Evolutionary conservation across 1,284 basidiomycete genomes (phyloP), one percentile per base, ranked within the genome.

Genomic region (Leucoagaricus sp.): DNA sequence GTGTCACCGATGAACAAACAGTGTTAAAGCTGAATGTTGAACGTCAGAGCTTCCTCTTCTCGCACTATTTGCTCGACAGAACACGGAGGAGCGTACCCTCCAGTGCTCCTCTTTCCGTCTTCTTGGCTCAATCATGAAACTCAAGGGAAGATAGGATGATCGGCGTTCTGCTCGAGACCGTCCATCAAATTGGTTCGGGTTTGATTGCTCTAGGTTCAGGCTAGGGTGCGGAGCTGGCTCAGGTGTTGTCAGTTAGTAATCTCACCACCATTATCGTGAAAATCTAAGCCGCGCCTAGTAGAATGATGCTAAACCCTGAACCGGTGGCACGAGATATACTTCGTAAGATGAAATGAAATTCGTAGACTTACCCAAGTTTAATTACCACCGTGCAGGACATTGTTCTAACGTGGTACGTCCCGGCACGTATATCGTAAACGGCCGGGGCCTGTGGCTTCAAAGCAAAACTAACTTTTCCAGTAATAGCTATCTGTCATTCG

Each of bases 341-440:
- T 46, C 28, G 25, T 38, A 13, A 46, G 52, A 53, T 53, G 12
- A 53, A 53, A 53, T 53, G 34, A 53, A 53, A 21, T 29, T 38
- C 15, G 8, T n/a, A n/a, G 15, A 23, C 21, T 4, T n/a, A 17
- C 13, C 33, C 31, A 33, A 45, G 7, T 26, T 36, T 40, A 31
- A 26, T 38, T 21, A 53, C 42, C 41, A 15, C 34, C 23, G 45
- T 41, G 23, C 31, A 12, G n/a, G 12, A 33, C 44, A 9, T 25
- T 28, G 52, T 25, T 33, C 44, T 40, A 53, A n/a, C 44, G n/a
- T 21, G 25, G 26, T 47, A 15, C 33, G n/a, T 40, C 44, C 45
- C 34, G 23, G 26, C 33, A 47, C n/a, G 41, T 23, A 8, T 36
- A 17, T 45, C 41, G 51, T 53, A 53, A 53, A 53, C 13, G 29